Conservation (phyloP, 441 rosid genomes). For the Sinapis alba region DNA sequence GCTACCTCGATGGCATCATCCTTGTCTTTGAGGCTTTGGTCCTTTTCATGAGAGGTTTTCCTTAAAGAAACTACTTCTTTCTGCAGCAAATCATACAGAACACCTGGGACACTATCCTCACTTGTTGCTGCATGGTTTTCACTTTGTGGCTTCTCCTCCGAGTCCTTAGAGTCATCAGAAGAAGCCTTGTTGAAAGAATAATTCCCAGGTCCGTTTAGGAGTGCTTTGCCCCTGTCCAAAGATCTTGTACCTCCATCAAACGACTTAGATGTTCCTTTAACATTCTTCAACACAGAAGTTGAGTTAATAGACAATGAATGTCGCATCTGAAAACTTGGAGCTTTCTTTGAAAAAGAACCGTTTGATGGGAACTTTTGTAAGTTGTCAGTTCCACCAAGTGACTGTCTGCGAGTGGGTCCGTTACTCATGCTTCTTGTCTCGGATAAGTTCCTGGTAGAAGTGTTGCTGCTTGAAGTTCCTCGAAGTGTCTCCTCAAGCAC, state of each 20-base stretch:
- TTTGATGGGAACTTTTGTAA: conserved; percentile 68
- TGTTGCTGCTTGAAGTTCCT: conserved; percentile 62
- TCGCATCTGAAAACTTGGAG: conserved; percentile 55
- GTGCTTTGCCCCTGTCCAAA: conserved; percentile 78
- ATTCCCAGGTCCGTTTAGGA: conserved; percentile 68
- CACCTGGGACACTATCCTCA: conserved; percentile 78
- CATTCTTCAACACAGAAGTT: conserved; percentile 75
- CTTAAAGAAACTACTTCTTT: conserved; percentile 88
- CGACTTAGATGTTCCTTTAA: conserved; percentile 94
- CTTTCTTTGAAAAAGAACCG: conserved; percentile 76
- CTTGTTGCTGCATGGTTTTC: conserved; percentile 54
- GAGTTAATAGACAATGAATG: conserved; percentile 59
- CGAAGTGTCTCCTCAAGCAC: conserved; percentile 89
- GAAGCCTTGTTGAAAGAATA: conserved; percentile 77
- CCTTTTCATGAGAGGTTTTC: conserved; percentile 90
- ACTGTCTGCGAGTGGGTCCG: conserved; percentile 92
- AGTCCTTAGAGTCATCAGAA: conserved; percentile 62
- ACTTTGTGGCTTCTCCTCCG: conserved; percentile 61
- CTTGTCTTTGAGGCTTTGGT: conserved; percentile 97
- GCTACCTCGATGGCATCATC: conserved; percentile 98
- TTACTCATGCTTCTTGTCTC: conserved; percentile 84
- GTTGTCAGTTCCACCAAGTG: conserved; percentile 91
- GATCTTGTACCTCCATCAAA: conserved; percentile 98
- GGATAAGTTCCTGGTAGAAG: conserved; percentile 43
- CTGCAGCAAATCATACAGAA: conserved; percentile 87